A percentile compares a stretch with the other conserved stretches of the same genome.
Conservation (phyloP, 495 filamentous ascomycete species). For the Choiromyces venosus region DNA sequence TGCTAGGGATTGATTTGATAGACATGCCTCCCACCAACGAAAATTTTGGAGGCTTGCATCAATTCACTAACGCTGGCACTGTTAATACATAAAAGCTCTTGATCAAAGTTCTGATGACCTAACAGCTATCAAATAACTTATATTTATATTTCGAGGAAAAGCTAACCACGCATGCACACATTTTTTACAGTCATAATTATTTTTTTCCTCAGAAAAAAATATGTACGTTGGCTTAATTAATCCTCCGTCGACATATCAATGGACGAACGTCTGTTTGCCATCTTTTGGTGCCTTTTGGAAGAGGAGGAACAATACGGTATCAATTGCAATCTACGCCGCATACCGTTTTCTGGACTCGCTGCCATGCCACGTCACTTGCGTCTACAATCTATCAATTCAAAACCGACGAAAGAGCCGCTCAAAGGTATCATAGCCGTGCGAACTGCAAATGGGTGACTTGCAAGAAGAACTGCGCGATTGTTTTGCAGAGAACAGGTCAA, state of each 20-base stretch:
- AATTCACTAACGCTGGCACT: slow-evolving; percentile 1
- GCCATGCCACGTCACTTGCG: slow-evolving; percentile 3
- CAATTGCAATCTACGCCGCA: slow-evolving; percentile 2
- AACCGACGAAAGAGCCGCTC: slow-evolving; percentile 1
- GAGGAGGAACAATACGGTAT: slow-evolving; percentile 5
- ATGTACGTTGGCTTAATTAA: background rate
- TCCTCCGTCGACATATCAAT: slow-evolving; percentile 1
- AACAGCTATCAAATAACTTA: slow-evolving; percentile 3
- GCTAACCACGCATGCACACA: slow-evolving; percentile 4
- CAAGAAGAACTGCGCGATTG: background rate
- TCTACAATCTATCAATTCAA: slow-evolving; percentile 5
- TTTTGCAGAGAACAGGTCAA: background rate
- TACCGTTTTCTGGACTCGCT: slow-evolving; percentile 1
- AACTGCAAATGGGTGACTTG: slow-evolving; percentile 1
- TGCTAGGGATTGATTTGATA: background rate
- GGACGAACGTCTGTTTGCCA: slow-evolving; percentile 3
- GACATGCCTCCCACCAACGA: slow-evolving; percentile 1
- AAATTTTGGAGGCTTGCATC: slow-evolving; percentile 1
- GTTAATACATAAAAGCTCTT: slow-evolving; percentile 2
- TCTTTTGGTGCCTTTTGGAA: background rate
- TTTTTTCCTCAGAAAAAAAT: background rate
- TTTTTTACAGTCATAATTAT: background rate
- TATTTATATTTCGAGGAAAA: slow-evolving; percentile 5
- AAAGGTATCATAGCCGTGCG: background rate
- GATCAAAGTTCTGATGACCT: slow-evolving; percentile 4